These are phyloP conservation scores for Begonia peltatifolia DNA, from an alignment of 306 rosid genomes.

Conservation along the genomic window DNA sequence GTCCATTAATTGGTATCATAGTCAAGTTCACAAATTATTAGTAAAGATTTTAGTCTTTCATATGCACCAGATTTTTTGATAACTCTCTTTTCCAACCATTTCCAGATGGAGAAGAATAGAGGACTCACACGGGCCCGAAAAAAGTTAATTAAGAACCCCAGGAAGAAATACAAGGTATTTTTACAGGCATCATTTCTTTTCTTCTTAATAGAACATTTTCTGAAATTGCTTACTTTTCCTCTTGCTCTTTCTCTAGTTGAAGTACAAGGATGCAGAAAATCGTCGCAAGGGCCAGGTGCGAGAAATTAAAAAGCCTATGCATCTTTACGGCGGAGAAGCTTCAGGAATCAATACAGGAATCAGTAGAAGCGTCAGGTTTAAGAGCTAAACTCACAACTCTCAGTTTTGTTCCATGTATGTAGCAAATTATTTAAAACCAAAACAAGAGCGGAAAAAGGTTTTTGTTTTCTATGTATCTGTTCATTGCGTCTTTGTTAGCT, in stretches of 20 bases:
- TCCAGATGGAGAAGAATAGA: constrained; percentile 67
- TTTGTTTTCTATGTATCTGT: no score
- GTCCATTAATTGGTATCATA: no score
- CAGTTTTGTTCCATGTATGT: no score
- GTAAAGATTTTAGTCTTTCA: no score
- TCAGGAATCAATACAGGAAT: constrained; percentile 60
- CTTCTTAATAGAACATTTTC: no score
- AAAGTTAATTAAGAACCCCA: constrained; percentile 69
- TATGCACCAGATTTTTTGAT: no score
- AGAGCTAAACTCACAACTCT: constrained; percentile 10
- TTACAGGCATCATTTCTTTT: background rate
- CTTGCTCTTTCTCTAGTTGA: constrained; percentile 30
- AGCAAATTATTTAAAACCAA: no score
- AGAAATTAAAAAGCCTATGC: constrained; percentile 29
- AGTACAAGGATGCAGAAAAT: constrained; percentile 52
- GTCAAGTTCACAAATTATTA: no score
- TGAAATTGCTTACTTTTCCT: background rate
- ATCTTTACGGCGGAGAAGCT: constrained; percentile 60
- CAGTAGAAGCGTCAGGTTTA: constrained; percentile 66
- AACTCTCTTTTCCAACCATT: background rate
- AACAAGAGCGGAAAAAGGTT: no score
- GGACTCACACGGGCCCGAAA: constrained; percentile 66
- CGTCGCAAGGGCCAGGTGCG: constrained; percentile 62
- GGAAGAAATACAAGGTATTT: constrained; percentile 86
- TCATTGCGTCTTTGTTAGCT: no score